phyloP scores from a whole-genome alignment of 1,284 basidiomycete genomes.

The Cryptococcus deneoformans region DNA sequence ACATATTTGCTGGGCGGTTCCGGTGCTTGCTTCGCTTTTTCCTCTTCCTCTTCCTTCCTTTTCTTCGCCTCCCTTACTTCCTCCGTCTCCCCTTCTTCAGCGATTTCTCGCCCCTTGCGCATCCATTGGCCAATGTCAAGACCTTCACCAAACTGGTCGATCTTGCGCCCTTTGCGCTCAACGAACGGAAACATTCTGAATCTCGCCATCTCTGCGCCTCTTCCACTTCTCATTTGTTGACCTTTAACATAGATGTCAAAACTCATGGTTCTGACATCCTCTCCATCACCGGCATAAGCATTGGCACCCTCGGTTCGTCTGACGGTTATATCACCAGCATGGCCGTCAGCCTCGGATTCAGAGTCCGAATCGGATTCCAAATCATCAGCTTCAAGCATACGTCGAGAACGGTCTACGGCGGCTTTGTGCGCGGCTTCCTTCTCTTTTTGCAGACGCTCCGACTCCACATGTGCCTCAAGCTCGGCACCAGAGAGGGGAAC shows the following conservation, averaged over 20 bases:
- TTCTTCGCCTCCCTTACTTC: slow-evolving; percentile 71
- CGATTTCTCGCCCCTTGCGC: slow-evolving; percentile 79
- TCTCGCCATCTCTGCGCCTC: slow-evolving; percentile 55
- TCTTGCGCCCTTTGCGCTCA: slow-evolving; percentile 81
- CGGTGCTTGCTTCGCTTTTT: slow-evolving; percentile 63
- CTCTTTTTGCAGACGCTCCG: slow-evolving; percentile 76
- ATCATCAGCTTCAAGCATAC: slow-evolving; percentile 78
- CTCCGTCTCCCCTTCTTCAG: slow-evolving; percentile 80
- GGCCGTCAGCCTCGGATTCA: slow-evolving; percentile 63
- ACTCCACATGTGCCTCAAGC: slow-evolving; percentile 74
- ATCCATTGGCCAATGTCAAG: slow-evolving; percentile 93
- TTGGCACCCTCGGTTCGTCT: slow-evolving; percentile 34
- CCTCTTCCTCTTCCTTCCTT: slow-evolving; percentile 70
- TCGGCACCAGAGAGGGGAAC: slow-evolving; percentile 82
- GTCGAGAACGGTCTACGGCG: slow-evolving; percentile 73
- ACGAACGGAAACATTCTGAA: slow-evolving; percentile 98
- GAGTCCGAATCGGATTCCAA: slow-evolving; percentile 61
- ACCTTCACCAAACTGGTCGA: slow-evolving; percentile 95
- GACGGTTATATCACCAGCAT: slow-evolving; percentile 58
- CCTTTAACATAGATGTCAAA: slow-evolving; percentile 98
- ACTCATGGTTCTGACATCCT: slow-evolving; percentile 56
- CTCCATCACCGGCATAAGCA: slow-evolving; percentile 44
- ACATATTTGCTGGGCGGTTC: slow-evolving; percentile 93
- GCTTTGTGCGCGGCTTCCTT: slow-evolving; percentile 84
- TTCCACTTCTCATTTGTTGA: slow-evolving; percentile 69